Evolutionary conservation across 148 eudicot species (phyloP), one percentile per base, ranked within the genome.

Genomic region (Camellia japonica): DNA sequence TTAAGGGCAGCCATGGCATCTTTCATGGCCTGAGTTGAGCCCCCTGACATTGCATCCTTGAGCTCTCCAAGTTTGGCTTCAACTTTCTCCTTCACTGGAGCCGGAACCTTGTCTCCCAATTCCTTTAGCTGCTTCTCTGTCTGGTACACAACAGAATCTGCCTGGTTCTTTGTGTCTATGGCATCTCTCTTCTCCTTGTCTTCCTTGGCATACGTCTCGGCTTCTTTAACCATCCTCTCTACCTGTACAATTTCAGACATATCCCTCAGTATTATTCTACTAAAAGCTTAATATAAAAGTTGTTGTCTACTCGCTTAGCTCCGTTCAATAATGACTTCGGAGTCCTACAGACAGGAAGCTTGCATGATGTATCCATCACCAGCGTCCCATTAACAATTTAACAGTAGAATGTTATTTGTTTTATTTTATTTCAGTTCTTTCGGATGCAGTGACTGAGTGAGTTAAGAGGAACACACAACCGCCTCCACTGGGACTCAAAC

Each of bases 91-190:
- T 83, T 85, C 54, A 87, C 87, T 51, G 87, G 82, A 42, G 11
- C 90, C 14, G 90, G 86, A 44, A 85, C 87, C 84, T 85, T 85
- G 52, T 87, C 87, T 63, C 90, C 90, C 81, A 87, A 59, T 71
- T 87, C 90, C 86, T 87, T 87, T 55, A 87, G 67, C 81, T 87
- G 90, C 78, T 85, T 85, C 73, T 87, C 90, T 4, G 90, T 87
- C 46, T 87, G 87, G 81, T 87, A 87, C 13, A 87, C 90, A 6
- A 87, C 87, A 1, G 87, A 87, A 79, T 87, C 87, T 3, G 90
- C 90, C 49, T 85, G 87, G 69, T 87, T 87, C 82, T 85, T 85
- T 19, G 87, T 87, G 78, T 87, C 90, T 38, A 87, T 85, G 12
- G 86, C 87, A 16, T 85, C 87, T 75, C 90, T 76, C 86, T 85